Percentiles rank a stretch among this genome's conserved stretches.
Conservation (phyloP, 495 filamentous ascomycete species). For the Talaromyces proteolyticus region DNA sequence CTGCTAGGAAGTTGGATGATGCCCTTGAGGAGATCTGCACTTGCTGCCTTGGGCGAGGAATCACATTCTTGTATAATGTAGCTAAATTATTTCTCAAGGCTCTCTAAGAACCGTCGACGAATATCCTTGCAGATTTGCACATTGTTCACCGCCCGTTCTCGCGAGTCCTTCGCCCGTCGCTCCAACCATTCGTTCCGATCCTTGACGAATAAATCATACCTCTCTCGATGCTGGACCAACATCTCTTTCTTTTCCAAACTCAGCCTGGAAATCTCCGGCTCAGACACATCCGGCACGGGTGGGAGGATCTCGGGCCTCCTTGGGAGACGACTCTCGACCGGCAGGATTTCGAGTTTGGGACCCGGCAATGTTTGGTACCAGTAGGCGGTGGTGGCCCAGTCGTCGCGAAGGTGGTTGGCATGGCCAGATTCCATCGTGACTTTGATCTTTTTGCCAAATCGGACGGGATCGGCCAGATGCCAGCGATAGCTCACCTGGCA, state of each 20-base stretch:
- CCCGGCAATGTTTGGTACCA: constrained; percentile 16
- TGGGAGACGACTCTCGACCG: constrained; percentile 5
- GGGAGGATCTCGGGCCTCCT: not conserved
- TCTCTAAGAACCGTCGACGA: not conserved
- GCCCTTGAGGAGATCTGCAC: not conserved
- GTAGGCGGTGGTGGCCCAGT: constrained; percentile 4
- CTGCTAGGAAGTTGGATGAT: not conserved
- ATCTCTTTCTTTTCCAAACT: constrained; percentile 2
- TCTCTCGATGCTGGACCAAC: not conserved
- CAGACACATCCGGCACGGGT: not conserved
- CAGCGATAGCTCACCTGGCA: constrained; percentile 17
- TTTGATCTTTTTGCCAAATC: constrained; percentile 4
- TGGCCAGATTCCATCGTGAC: constrained; percentile 5
- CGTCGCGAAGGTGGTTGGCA: constrained; percentile 4
- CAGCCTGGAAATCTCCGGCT: not conserved
- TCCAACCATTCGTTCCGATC: constrained; percentile 12
- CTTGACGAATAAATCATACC: constrained; percentile 10
- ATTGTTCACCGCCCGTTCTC: constrained; percentile 9
- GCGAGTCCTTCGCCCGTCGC: constrained; percentile 9
- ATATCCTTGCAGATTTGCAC: constrained; percentile 2
- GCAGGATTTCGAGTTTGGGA: constrained; percentile 15
- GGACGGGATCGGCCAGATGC: constrained; percentile 9
- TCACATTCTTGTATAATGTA: not conserved
- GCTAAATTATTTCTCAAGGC: not conserved
- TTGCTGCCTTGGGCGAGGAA: not conserved